phyloP scores from a whole-genome alignment of 371 early-diverging fungal genomes.

The Dichotomocladium elegans region DNA sequence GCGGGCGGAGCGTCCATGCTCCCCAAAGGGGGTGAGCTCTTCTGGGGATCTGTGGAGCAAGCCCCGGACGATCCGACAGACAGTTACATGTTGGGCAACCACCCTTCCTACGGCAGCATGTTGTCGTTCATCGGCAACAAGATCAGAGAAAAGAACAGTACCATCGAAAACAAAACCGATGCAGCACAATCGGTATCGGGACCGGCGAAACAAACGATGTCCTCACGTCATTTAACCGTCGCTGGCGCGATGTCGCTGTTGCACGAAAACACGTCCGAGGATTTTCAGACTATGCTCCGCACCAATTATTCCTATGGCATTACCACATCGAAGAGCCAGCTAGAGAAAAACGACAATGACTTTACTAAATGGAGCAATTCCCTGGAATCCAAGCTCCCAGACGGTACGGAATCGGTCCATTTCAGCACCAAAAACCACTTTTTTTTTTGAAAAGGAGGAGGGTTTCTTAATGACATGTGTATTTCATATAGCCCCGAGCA shows the following conservation, averaged over 20 bases:
- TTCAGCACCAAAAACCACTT: background rate
- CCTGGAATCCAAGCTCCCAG: slow-evolving; percentile 76
- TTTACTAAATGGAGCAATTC: slow-evolving; percentile 85
- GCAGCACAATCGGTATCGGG: background rate
- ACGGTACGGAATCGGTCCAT: no score
- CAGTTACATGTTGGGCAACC: slow-evolving; percentile 9
- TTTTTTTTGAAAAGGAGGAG: background rate
- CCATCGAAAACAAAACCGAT: background rate
- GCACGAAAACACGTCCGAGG: slow-evolving; percentile 41
- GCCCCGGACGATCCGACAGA: slow-evolving; percentile 65
- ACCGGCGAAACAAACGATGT: no score
- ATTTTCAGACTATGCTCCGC: slow-evolving; percentile 48
- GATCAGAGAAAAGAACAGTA: background rate
- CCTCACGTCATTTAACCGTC: no score
- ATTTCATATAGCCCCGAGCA: slow-evolving; percentile 49
- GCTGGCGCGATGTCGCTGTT: slow-evolving; percentile 56
- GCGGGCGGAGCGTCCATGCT: slow-evolving; percentile 73
- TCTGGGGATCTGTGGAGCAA: slow-evolving; percentile 72
- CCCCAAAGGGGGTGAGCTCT: slow-evolving; percentile 81
- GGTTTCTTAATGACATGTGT: background rate
- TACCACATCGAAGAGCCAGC: slow-evolving; percentile 50
- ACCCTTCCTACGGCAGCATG: slow-evolving; percentile 38
- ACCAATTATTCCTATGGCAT: slow-evolving; percentile 68
- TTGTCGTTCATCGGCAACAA: slow-evolving; percentile 25
- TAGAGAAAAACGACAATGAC: slow-evolving; percentile 45